Percentiles rank a stretch among this genome's conserved stretches.
Evolutionary conservation across 495 filamentous ascomycete species (phyloP).

Genomic region (Aspergillus olivimuriae): DNA sequence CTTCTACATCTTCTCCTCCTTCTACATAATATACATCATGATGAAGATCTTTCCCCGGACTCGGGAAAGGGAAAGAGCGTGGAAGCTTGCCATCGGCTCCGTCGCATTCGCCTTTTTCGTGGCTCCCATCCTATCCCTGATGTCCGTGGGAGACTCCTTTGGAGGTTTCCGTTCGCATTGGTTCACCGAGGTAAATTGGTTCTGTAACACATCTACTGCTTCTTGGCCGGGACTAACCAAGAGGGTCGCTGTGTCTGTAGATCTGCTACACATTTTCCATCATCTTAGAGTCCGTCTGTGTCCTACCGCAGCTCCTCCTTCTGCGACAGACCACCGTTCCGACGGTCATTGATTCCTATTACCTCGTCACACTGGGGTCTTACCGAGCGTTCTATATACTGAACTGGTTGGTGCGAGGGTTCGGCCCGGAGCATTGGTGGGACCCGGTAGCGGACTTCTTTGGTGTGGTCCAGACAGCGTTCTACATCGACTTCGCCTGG

Average conservation of each 20-base stretch:
- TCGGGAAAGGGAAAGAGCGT: constrained; percentile 81
- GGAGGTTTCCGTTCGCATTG: constrained; percentile 23
- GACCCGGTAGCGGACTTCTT: constrained; percentile 75
- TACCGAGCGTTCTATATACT: constrained; percentile 89
- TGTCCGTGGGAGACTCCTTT: constrained; percentile 57
- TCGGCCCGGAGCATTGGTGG: constrained; percentile 50
- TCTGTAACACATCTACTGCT: background rate
- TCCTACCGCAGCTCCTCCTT: constrained; percentile 86
- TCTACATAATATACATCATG: constrained; percentile 87
- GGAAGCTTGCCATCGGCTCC: constrained; percentile 70
- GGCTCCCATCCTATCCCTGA: constrained; percentile 59
- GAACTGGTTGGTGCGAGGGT: constrained; percentile 76
- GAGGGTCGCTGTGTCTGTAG: no score
- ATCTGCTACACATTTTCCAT: constrained; percentile 79
- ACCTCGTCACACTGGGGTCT: constrained; percentile 79
- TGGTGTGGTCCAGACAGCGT: constrained; percentile 80
- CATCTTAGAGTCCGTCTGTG: constrained; percentile 82
- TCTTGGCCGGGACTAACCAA: no score
- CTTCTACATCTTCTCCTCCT: constrained; percentile 77
- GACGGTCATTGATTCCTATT: constrained; percentile 93
- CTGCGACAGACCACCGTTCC: constrained; percentile 91
- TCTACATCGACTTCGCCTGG: constrained; percentile 95
- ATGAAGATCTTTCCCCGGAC: constrained; percentile 80
- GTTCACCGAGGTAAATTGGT: constrained; percentile 51
- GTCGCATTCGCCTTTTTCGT: constrained; percentile 51